Base-by-base conservation (phyloP, 352 stramenopile genomes). In the Phytophthora pisi region DNA sequence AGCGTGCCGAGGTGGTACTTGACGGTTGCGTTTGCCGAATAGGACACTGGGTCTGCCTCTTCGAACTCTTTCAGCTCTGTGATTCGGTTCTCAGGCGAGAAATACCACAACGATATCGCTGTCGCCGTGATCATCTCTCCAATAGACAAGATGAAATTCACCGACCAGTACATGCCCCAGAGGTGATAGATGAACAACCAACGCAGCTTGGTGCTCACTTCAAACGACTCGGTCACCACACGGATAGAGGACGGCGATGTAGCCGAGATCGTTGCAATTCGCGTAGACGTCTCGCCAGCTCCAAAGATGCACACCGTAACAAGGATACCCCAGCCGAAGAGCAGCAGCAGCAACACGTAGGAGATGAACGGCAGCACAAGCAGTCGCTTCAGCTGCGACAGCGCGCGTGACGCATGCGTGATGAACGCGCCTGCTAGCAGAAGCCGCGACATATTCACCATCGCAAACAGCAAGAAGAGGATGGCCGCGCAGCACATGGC, bases 91-190 rank as follows among this genome's bases (percentile, higher is more conserved):
- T 89, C 79, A 0, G 78, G 72, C 11, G 84, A 75, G 51, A 95
- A 95, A 69, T 95, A 95, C 87, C 87, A 95, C 24, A 89, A 59
- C 23, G 84, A 88, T 10, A 92, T 77, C 0, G 85, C 80, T 2
- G 81, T 92, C 3, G 87, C 83, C 1, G 82, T 91, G 68, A 91
- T 79, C 82, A 93, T 93, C 45, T 95, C 87, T 26, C 72, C 77
- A 50, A 91, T 81, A 9, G 79, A 72, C 5, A 95, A 62, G 16
- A 95, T 64, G 50, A 90, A 90, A 30, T 73, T 84, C 30, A 81
- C 74, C 28, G 80, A 84, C 87, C 87, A 95, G 75, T 95, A 95
- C 60, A 92, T 89, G 10, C 87, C 87, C 81, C 82, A 93, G 0
- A 78, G 61, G 47, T 93, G 87, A 50, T 81, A 92, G 30, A 95